Evolutionary conservation across 371 early-diverging fungal genomes (phyloP).

Genomic region (Rhizopus delemar): DNA sequence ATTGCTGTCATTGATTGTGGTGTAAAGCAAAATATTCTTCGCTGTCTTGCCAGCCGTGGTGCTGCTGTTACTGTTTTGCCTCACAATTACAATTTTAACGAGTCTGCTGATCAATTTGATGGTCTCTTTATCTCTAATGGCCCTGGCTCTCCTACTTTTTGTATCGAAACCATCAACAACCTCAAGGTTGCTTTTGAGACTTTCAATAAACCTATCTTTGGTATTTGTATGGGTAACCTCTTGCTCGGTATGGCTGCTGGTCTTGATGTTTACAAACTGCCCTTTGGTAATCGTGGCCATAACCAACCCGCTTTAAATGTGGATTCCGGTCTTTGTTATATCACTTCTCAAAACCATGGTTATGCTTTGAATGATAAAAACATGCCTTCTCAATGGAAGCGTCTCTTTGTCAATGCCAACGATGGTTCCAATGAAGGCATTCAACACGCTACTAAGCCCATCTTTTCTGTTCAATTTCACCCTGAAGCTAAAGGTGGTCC

Average conservation of each 20-base stretch:
- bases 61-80: constrained; percentile 86
- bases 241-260: constrained; percentile 91
- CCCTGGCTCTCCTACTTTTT: constrained; percentile 93
- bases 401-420: constrained; percentile 96
- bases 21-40: constrained; percentile 91
- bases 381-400: constrained; percentile 76
- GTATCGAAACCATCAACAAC: constrained; percentile 72
- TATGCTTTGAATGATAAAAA: constrained; percentile 89
- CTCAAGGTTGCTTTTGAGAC: constrained; percentile 64
- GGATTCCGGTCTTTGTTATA: constrained; percentile 94
- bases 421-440: constrained; percentile 98
- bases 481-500: constrained; percentile 97
- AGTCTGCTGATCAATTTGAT: constrained; percentile 72
- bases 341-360: constrained; percentile 97
- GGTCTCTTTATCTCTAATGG: constrained; percentile 97
- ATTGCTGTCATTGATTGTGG: constrained; percentile 76
- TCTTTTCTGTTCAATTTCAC: constrained; percentile 98
- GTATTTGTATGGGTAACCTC: constrained; percentile 98
- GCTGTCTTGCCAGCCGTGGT: constrained; percentile 85
- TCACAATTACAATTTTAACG: constrained; percentile 81
- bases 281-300: constrained; percentile 98
- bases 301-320: constrained; percentile 97
- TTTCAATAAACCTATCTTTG: constrained; percentile 91
- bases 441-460: constrained; percentile 83
- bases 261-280: constrained; percentile 91